Percentiles rank a stretch among this genome's conserved stretches.
phyloP scores from a whole-genome alignment of 2,329 filamentous ascomycete species.

The Aspergillus fumigatus region DNA sequence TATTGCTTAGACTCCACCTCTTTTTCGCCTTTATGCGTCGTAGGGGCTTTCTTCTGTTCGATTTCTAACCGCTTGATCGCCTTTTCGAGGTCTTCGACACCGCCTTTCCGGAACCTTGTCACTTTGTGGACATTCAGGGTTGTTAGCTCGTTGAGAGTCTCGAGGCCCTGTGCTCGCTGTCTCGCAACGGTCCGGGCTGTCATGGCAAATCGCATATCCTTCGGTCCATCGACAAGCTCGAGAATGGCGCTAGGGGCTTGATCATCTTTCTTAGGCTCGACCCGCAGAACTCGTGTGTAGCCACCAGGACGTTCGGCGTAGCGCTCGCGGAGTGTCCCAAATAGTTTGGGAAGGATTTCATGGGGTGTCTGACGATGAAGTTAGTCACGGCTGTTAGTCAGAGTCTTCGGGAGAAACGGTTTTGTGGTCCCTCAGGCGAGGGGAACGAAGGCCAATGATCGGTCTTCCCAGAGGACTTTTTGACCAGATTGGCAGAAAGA shows the following conservation, averaged over 20 bases:
- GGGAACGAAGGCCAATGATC: not conserved
- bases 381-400: not conserved
- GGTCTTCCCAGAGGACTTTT: not conserved
- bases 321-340: constrained; percentile 73
- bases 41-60: constrained; percentile 33
- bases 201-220: constrained; percentile 91
- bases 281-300: constrained; percentile 90
- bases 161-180: constrained; percentile 48
- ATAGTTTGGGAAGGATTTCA: constrained; percentile 70
- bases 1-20: constrained; percentile 17
- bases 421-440: not conserved
- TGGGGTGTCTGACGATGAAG: constrained; percentile 33
- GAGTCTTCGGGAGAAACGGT: not conserved
- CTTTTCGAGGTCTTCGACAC: constrained; percentile 62
- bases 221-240: constrained; percentile 89
- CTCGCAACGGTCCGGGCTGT: constrained; percentile 79
- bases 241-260: constrained; percentile 87
- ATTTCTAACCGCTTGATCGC: constrained; percentile 57
- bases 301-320: constrained; percentile 78
- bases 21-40: constrained; percentile 16
- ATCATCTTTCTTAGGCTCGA: constrained; percentile 82
- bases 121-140: constrained; percentile 77
- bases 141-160: constrained; percentile 65
- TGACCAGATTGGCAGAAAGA: not conserved
- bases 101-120: constrained; percentile 65